These are phyloP conservation scores for Hypoxylon lienhwacheense DNA, from an alignment of 495 filamentous ascomycete species.

Conservation along the genomic window DNA sequence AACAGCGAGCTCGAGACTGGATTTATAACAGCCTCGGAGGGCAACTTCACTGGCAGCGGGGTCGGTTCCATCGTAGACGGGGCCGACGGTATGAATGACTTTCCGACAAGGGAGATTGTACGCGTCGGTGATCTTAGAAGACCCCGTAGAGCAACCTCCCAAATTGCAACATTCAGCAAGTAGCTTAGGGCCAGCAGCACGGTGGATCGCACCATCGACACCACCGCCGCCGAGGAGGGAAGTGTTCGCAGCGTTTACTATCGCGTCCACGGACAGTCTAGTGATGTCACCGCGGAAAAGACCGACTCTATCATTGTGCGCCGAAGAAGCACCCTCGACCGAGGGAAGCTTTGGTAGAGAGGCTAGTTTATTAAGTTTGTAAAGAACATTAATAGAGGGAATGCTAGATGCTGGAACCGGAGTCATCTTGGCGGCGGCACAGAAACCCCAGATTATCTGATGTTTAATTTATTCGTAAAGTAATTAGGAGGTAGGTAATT, in stretches of 20 bases:
- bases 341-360: conserved; percentile 21
- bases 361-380: conserved; percentile 51
- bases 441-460: too few species aligned
- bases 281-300: conserved; percentile 83
- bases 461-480: too few species aligned
- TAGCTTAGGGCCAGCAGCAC: conserved; percentile 71
- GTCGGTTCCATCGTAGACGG: conserved; percentile 62
- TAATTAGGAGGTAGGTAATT: too few species aligned
- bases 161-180: conserved; percentile 69
- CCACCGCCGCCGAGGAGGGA: conserved; percentile 82
- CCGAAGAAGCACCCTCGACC: conserved; percentile 20
- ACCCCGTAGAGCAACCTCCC: conserved; percentile 72
- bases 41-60: conserved; percentile 49
- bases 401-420: conserved; percentile 51
- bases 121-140: conserved; percentile 79
- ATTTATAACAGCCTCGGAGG: conserved; percentile 72
- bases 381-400: conserved; percentile 66
- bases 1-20: conserved; percentile 71
- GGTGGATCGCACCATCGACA: conserved; percentile 86
- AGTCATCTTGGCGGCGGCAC: conserved; percentile 35
- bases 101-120: conserved; percentile 74
- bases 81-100: conserved; percentile 90
- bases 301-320: conserved; percentile 71
- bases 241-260: conserved; percentile 90
- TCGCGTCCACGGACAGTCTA: conserved; percentile 72